Percentiles rank a stretch among this genome's conserved stretches.
These are phyloP conservation scores for Alternaria conjuncta DNA, from an alignment of 2,329 filamentous ascomycete genomes.

Conservation along the genomic window DNA sequence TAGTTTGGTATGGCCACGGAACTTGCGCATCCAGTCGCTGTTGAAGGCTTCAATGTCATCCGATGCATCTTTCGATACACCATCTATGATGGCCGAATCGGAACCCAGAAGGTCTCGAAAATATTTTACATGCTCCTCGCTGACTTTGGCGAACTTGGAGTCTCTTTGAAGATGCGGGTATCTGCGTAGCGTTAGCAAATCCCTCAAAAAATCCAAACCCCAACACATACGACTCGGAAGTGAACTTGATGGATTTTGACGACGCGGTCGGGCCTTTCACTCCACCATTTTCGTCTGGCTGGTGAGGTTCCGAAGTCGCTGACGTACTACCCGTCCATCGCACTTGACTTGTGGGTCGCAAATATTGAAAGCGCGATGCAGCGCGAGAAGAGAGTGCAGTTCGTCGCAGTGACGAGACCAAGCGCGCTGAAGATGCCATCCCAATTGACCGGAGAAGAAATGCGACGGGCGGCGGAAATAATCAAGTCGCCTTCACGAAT, in stretches of 20 bases:
- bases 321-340: conserved; percentile 47
- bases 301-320: conserved; percentile 51
- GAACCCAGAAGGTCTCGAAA: conserved; percentile 83
- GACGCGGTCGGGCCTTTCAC: conserved; percentile 43
- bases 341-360: conserved; percentile 39
- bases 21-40: conserved; percentile 99
- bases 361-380: conserved; percentile 26
- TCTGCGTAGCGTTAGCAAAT: conserved; percentile 25
- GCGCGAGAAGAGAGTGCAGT: conserved; percentile 34
- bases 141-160: conserved; percentile 74
- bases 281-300: conserved; percentile 45
- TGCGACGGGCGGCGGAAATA: conserved; percentile 27
- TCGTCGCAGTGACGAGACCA: conserved; percentile 43
- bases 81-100: conserved; percentile 82
- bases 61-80: conserved; percentile 73
- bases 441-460: conserved; percentile 21
- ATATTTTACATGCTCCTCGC: conserved; percentile 77
- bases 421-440: conserved; percentile 46
- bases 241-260: conserved; percentile 70
- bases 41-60: conserved; percentile 93
- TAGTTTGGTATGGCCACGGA: conserved; percentile 85
- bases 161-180: conserved; percentile 86
- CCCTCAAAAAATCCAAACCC: background rate
- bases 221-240: conserved; percentile 70
- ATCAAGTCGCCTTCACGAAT: conserved; percentile 22